Conservation (phyloP, 768 basidiomycete species). For the Leucosporidium creatinivorum region DNA sequence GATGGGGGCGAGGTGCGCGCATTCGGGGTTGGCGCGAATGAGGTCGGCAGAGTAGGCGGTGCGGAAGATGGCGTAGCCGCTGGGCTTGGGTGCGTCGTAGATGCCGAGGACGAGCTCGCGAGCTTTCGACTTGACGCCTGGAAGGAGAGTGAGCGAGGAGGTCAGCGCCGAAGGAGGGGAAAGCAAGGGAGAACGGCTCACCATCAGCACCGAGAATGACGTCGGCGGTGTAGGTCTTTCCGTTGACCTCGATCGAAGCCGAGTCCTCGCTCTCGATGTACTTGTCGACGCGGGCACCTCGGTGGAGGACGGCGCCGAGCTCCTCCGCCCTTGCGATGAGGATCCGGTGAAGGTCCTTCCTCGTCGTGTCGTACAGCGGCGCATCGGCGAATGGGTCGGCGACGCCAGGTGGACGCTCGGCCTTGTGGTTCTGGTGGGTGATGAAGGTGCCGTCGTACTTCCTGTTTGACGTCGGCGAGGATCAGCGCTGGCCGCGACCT, state of each 20-base stretch:
- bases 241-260: constrained; percentile 31
- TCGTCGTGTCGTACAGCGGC: constrained; percentile 39
- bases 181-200: constrained; percentile 32
- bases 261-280: constrained; percentile 32
- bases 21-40: constrained; percentile 8
- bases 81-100: constrained; percentile 16
- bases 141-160: not conserved
- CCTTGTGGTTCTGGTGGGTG: constrained; percentile 18
- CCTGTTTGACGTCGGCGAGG: not conserved
- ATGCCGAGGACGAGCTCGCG: constrained; percentile 24
- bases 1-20: constrained; percentile 4
- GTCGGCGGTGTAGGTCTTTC: constrained; percentile 31
- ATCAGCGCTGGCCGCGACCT: too few relatives aligned
- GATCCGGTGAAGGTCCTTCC: constrained; percentile 36
- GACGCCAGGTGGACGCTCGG: constrained; percentile 8
- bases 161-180: not conserved
- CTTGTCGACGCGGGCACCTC: constrained; percentile 30
- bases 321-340: constrained; percentile 33
- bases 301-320: constrained; percentile 19
- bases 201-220: constrained; percentile 39
- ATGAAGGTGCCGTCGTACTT: constrained; percentile 36
- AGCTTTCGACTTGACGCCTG: constrained; percentile 21
- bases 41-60: constrained; percentile 16
- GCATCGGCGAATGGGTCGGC: constrained; percentile 23
- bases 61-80: constrained; percentile 25